Conservation (phyloP, 345 rosid species). For the Gossypium thurberi region DNA sequence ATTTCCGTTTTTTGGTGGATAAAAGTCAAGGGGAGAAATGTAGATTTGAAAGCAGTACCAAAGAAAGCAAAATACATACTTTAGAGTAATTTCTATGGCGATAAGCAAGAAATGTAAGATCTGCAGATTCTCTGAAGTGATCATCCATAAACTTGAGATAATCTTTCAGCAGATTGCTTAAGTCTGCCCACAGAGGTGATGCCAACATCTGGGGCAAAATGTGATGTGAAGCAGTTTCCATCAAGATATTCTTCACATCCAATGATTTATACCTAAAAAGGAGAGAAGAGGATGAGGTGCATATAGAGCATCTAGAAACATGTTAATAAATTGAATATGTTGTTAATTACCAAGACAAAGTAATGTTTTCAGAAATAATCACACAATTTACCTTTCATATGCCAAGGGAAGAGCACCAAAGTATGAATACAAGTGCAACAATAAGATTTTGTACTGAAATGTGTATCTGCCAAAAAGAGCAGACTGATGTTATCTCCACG, state of each 20-base stretch:
- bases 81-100: slow-evolving; percentile 96
- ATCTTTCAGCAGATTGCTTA: slow-evolving; percentile 66
- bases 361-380: background rate
- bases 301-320: background rate
- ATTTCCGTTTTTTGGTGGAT: background rate
- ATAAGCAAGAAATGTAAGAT: slow-evolving; percentile 93
- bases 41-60: background rate
- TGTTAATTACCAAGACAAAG: background rate
- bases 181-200: slow-evolving; percentile 79
- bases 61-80: slow-evolving; percentile 34
- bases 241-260: slow-evolving; percentile 95
- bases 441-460: slow-evolving; percentile 84
- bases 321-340: background rate
- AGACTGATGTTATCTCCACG: slow-evolving; percentile 20
- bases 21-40: background rate
- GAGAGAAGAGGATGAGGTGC: background rate
- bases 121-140: slow-evolving; percentile 92
- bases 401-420: slow-evolving; percentile 70
- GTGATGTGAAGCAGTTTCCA: slow-evolving; percentile 85
- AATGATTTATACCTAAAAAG: slow-evolving; percentile 76
- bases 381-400: slow-evolving; percentile 56
- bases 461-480: slow-evolving; percentile 53
- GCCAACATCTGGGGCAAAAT: slow-evolving; percentile 75
- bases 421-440: slow-evolving; percentile 85
- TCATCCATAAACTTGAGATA: slow-evolving; percentile 98